phyloP scores from a whole-genome alignment of 179 eudicot species.

The Vitellaria paradoxa region DNA sequence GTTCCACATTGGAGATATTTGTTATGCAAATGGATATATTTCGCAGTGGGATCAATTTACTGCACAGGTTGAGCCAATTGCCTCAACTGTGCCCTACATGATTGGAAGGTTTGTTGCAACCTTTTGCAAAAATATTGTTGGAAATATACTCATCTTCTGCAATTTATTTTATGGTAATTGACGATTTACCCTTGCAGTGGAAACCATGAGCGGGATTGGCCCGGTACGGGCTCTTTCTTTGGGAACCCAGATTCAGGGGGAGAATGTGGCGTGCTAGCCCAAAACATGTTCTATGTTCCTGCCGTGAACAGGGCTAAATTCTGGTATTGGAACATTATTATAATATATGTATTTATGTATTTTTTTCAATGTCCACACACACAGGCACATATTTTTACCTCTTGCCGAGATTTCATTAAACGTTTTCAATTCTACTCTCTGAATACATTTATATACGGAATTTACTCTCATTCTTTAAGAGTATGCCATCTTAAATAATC shows the following conservation, averaged over 20 bases:
- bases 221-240: slow-evolving; percentile 57
- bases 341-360: background rate
- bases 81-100: slow-evolving; percentile 81
- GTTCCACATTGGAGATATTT: slow-evolving; percentile 72
- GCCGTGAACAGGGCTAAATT: slow-evolving; percentile 55
- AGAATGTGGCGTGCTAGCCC: slow-evolving; percentile 65
- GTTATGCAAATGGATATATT: slow-evolving; percentile 74
- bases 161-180: background rate
- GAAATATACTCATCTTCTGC: too few species aligned
- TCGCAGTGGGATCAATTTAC: slow-evolving; percentile 91
- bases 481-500: background rate
- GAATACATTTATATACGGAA: background rate
- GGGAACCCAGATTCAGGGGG: slow-evolving; percentile 59
- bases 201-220: slow-evolving; percentile 74
- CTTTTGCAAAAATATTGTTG: background rate
- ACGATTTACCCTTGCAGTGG: slow-evolving; percentile 40
- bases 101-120: slow-evolving; percentile 44
- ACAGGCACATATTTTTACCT: background rate
- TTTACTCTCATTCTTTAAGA: background rate
- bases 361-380: background rate
- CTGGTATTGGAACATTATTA: slow-evolving; percentile 30
- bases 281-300: slow-evolving; percentile 50
- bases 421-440: background rate
- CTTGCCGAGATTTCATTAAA: background rate
- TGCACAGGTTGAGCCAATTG: slow-evolving; percentile 78